phyloP scores from a whole-genome alignment of 306 rosid species.

The Delonix regia region DNA sequence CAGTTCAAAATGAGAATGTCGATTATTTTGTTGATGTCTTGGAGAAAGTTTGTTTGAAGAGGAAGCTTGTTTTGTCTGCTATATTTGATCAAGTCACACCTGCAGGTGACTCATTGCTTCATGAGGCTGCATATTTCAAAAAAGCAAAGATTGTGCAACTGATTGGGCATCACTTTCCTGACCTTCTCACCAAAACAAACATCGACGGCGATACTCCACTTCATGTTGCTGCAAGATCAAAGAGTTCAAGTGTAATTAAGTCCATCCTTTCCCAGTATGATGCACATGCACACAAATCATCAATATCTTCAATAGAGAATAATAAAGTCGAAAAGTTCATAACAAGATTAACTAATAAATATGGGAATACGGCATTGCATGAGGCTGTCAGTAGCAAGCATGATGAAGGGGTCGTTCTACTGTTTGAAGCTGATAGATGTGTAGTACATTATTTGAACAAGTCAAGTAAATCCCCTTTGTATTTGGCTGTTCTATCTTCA shows the following conservation, averaged over 20 bases:
- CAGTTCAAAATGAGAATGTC: not conserved
- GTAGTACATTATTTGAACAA: not conserved
- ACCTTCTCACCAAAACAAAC: slow-evolving; percentile 13
- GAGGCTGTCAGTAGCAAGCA: not conserved
- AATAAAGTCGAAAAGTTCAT: not conserved
- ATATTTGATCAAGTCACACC: slow-evolving; percentile 21
- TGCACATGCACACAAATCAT: not conserved
- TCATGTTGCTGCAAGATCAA: slow-evolving; percentile 32
- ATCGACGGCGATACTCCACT: slow-evolving; percentile 27
- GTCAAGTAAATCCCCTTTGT: not conserved
- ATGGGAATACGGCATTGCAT: not conserved
- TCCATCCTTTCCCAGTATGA: not conserved
- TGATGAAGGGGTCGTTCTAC: not conserved
- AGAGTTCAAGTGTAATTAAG: not conserved
- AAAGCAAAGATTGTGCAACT: not conserved
- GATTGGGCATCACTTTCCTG: not conserved
- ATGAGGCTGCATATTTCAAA: slow-evolving; percentile 20
- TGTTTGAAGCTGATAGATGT: not conserved
- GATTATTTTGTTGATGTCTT: not conserved
- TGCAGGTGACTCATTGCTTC: slow-evolving; percentile 31
- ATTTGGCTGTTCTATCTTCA: too few species aligned
- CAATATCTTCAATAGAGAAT: not conserved
- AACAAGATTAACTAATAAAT: not conserved
- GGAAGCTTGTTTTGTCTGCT: not conserved
- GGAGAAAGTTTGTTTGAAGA: not conserved